These are phyloP conservation scores for Pholiota microspora DNA, from an alignment of 768 basidiomycete species.

Conservation along the genomic window DNA sequence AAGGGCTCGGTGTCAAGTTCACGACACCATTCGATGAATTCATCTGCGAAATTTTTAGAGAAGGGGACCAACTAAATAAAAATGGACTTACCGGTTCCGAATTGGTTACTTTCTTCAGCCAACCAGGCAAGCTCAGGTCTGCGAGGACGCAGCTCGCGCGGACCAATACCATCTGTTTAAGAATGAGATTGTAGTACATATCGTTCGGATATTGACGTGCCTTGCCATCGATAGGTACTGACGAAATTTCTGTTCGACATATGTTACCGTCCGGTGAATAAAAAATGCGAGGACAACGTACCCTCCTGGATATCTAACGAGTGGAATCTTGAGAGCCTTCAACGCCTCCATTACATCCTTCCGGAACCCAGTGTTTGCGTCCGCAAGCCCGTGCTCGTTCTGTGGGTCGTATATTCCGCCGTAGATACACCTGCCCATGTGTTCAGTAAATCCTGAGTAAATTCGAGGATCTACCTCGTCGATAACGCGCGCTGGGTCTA, in stretches of 20 bases:
- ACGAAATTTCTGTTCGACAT: conserved; percentile 40
- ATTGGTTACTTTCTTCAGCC: conserved; percentile 57
- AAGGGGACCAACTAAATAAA: not conserved
- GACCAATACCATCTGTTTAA: conserved; percentile 49
- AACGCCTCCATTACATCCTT: conserved; percentile 47
- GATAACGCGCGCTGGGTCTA: conserved; percentile 40
- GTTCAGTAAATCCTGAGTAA: conserved; percentile 63
- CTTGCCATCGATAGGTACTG: conserved; percentile 56
- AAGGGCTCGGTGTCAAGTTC: conserved; percentile 52
- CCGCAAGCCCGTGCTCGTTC: conserved; percentile 33
- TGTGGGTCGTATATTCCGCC: conserved; percentile 44
- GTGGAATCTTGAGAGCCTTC: conserved; percentile 43
- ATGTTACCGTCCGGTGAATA: not conserved
- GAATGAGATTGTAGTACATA: not conserved
- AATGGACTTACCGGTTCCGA: conserved; percentile 43
- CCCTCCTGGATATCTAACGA: conserved; percentile 56
- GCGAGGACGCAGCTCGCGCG: conserved; percentile 44
- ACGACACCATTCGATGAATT: conserved; percentile 57
- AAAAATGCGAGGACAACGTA: conserved; percentile 15
- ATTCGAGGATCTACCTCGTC: conserved; percentile 46
- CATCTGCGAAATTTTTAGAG: conserved; percentile 21
- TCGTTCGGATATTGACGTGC: conserved; percentile 10
- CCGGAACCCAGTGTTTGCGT: conserved; percentile 43
- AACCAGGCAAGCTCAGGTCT: conserved; percentile 63
- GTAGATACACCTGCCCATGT: conserved; percentile 57